phyloP scores from a whole-genome alignment of 2,329 filamentous ascomycete species.

The Karstenula rhodostoma region DNA sequence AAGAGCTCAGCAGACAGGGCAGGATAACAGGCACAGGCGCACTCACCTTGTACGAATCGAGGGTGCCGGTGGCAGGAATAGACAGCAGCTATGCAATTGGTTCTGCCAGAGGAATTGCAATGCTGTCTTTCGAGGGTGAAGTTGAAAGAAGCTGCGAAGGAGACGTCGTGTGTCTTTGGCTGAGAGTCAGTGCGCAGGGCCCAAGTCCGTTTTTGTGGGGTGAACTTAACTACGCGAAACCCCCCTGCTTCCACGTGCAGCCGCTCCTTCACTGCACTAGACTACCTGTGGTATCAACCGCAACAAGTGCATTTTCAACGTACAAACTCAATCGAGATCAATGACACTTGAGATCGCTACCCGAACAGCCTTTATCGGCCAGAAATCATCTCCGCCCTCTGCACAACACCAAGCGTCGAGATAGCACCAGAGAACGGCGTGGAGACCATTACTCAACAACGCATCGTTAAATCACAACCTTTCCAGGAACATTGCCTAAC shows the following conservation, averaged over 20 bases:
- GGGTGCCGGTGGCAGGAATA: not conserved
- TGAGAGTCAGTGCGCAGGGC: slow-evolving; percentile 14
- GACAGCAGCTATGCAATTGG: slow-evolving; percentile 13
- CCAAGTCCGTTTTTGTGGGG: slow-evolving; percentile 27
- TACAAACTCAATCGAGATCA: not conserved
- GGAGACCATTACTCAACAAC: too few species aligned
- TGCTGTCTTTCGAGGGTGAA: not conserved
- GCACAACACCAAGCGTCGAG: not conserved
- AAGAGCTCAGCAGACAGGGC: slow-evolving; percentile 16
- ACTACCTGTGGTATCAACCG: too few species aligned
- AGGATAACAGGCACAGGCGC: slow-evolving; percentile 12
- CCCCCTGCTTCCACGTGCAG: slow-evolving; percentile 19
- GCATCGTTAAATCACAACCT: too few species aligned
- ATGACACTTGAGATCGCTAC: not conserved
- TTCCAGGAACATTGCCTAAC: too few species aligned
- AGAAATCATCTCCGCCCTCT: not conserved
- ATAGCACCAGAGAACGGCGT: not conserved
- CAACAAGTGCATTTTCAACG: too few species aligned
- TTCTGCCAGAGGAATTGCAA: slow-evolving; percentile 9
- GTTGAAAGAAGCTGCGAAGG: slow-evolving; percentile 2
- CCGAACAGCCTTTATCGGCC: not conserved
- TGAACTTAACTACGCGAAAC: slow-evolving; percentile 23
- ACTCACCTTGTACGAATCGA: slow-evolving; percentile 11
- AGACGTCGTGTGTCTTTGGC: slow-evolving; percentile 18
- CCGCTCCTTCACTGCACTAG: not conserved